These are phyloP conservation scores for Lantana camara DNA, from an alignment of 257 asterid species.

Conservation along the genomic window DNA sequence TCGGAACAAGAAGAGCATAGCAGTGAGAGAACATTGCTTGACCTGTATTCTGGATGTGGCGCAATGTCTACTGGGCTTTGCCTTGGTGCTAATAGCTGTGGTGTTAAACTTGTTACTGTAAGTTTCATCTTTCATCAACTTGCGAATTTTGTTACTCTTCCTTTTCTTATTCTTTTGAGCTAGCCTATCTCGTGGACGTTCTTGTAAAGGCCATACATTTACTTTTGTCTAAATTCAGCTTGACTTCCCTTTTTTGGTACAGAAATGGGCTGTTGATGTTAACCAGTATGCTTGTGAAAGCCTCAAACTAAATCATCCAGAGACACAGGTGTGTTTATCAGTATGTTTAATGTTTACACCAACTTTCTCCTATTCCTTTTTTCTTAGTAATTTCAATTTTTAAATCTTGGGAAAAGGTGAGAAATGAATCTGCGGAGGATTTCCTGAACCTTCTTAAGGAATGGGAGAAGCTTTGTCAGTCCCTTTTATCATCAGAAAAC, in stretches of 20 bases:
- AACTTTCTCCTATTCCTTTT: not conserved
- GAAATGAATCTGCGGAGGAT: slow-evolving; percentile 66
- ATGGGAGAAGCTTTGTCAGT: slow-evolving; percentile 68
- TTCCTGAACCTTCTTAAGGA: slow-evolving; percentile 56
- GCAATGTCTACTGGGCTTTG: slow-evolving; percentile 94
- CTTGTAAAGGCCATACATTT: not conserved
- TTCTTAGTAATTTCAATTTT: not conserved
- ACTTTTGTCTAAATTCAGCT: not conserved
- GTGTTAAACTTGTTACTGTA: slow-evolving; percentile 75
- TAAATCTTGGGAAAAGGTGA: slow-evolving; percentile 43
- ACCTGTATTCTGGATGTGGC: slow-evolving; percentile 93
- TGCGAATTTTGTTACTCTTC: not conserved
- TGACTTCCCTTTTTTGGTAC: not conserved
- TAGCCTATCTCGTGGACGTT: not conserved
- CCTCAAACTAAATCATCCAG: slow-evolving; percentile 69
- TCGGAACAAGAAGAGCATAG: slow-evolving; percentile 17
- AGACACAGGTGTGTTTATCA: slow-evolving; percentile 63
- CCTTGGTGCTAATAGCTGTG: slow-evolving; percentile 66
- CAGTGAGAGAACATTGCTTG: slow-evolving; percentile 55
- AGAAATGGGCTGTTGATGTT: slow-evolving; percentile 96
- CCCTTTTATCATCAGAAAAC: slow-evolving; percentile 37
- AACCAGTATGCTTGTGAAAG: slow-evolving; percentile 71
- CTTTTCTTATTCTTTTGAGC: not conserved
- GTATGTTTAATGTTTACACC: not conserved
- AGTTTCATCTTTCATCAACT: slow-evolving; percentile 17